Evolutionary conservation across 257 asterid species (phyloP), one percentile per base, ranked within the genome.

Genomic region (Rauvolfia tetraphylla): DNA sequence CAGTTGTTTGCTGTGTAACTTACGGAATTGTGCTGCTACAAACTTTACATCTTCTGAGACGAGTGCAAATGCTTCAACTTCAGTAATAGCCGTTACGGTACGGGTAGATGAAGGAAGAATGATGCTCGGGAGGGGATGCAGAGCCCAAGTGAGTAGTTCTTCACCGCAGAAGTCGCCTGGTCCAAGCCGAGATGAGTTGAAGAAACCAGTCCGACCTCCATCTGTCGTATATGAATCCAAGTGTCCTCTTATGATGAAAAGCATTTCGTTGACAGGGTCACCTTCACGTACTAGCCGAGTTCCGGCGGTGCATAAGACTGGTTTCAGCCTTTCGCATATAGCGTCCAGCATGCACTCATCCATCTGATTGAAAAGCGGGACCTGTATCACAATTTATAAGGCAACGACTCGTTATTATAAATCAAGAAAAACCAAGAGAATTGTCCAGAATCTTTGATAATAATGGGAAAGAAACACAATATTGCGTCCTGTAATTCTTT

Each of bases 151-250:
- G 7, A 91, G 90, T 31, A 91, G 78, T 34, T 91, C 96, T 69
- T 91, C 96, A 4, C 96, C 96, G 11, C 96, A 90, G 67, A 90
- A 90, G 56, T 90, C 94, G 0, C 96, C 90, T 0, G 92, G 88
- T 13, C 92, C 89, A 0, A 91, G 82, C 3, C 86, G 68, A 12
- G 83, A 84, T 2, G 87, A 85, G 41, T 90, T 90, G 81, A 90
- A 85, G 63, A 90, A 91, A 14, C 92, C 94, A 0, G 87, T 83
- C 17, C 96, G 77, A 17, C 96, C 96, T 4, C 94, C 96, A 36
- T 88, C 85, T 8, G 96, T 89, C 0, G 96, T 91, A 81, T 65
- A 85, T 6, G 96, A 89, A 51, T 91, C 90, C 20, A 91, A 88
- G 69, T 82, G 88, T 53, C 93, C 96, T 10, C 94, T 83, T 31